Evolutionary conservation across 2,329 filamentous ascomycete species (phyloP), one percentile per base, ranked within the genome.

Genomic region (Alternaria tenuissima): DNA sequence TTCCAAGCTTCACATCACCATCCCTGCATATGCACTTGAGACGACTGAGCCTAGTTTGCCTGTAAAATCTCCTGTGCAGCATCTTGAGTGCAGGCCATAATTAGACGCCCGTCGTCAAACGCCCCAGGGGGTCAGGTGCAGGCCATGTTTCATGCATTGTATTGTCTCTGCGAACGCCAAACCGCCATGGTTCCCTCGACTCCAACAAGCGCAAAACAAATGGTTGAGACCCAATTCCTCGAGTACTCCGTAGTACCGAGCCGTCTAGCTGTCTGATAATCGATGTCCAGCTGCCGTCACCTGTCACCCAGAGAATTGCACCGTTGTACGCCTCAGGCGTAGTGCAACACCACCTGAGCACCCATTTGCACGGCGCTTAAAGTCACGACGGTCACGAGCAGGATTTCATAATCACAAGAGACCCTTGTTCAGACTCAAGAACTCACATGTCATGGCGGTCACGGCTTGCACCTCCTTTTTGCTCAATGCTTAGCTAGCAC

Each of bases 41-140:
- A 49, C 55, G 38, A 42, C 51, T 20, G 32, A 59, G 51, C 36
- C 52, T 56, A 53, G 57, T 55, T 26, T 53, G 24, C 57, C 52
- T 54, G 39, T 43, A 47, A 49, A 55, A 63, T 55, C 46, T 49
- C 46, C 62, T 57, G 43, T 28, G 52, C 61, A 56, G 44, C 55
- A 52, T 54, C 20, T 28, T 42, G 42, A 26, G 22, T 38, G 55
- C 42, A 42, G 59, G 52, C 68, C 64, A 69, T 52, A 62, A 61
- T 65, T 71, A 71, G 67, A 64, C 43, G 55, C 53, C 24, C 52
- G 48, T 62, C 65, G 61, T 67, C 69, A 73, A 72, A 73, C 69
- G 55, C 39, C 62, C 59, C 62, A 65, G 57, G 62, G 62, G 62
- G 58, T 55, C 59, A 59, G 43, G 51, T 48, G 54, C 57, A 51